Base-by-base conservation (phyloP, 2,329 filamentous ascomycete species). In the Pseudogymnoascus sp. region DNA sequence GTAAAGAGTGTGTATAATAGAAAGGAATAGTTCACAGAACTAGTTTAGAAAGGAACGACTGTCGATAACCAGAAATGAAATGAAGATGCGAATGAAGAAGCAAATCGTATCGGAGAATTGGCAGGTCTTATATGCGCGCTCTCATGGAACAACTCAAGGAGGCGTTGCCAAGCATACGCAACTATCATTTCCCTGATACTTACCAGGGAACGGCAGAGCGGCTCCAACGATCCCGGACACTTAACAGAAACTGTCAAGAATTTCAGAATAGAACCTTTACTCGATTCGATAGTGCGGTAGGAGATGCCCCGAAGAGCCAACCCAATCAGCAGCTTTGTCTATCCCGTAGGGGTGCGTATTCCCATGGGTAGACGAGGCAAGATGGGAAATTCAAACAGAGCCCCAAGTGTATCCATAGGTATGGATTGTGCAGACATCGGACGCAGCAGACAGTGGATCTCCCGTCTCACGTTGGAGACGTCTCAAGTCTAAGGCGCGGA, bases 1-100 rank as follows among this genome's bases (percentile, higher is more conserved):
- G 58, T 65, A 71, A 70, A 67, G 67, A 72, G 66, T 67, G 71
- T 69, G 60, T 52, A 66, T 66, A 73, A 69, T 37, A 65, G 64
- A 59, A 66, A 69, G 68, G 66, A 55, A 55, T 55, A 55, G 45
- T 71, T 70, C 69, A 69, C 70, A 68, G 70, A 71, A 72, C 67
- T 68, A 64, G 48, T 48, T 64, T 66, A 66, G 62, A 66, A 71
- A 66, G 66, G 69, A 71, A 69, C 64, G 69, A 66, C 68, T 66
- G 67, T 63, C 45, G 64, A 67, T 40, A 18, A 52, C 27, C 29
- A 55, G 12, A 18, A 55, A 55, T 10, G 29, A 55, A 55, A 29
- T 15, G 8, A 55, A 55, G 27, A 55, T 55, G 45, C 45, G 27
- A 55, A 55, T 55, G 45, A 55, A 55, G 45, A 55, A 5, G 4